Percentiles rank a stretch among this genome's conserved stretches.
These are phyloP conservation scores for Linum usitatissimum DNA, from an alignment of 345 rosid genomes.

Conservation along the genomic window DNA sequence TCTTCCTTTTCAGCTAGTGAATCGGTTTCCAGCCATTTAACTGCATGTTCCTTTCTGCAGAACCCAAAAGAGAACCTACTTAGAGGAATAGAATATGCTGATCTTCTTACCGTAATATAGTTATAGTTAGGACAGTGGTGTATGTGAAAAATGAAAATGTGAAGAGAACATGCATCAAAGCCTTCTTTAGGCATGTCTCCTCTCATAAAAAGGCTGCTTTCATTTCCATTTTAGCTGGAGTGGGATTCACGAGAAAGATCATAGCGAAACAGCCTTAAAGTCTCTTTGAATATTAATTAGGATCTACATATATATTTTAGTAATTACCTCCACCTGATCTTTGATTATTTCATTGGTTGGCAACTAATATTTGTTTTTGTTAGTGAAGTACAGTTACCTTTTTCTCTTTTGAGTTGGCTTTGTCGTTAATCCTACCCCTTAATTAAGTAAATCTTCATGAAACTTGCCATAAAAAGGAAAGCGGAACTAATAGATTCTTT, in stretches of 20 bases:
- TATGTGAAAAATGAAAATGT: no score
- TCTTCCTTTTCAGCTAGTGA: no score
- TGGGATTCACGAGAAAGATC: constrained; percentile 17
- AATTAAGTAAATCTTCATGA: constrained; percentile 9
- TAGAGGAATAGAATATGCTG: not conserved
- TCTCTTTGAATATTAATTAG: no score
- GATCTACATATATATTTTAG: no score
- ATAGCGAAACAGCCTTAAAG: constrained; percentile 25
- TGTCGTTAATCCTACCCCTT: constrained; percentile 7
- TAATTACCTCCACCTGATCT: not conserved
- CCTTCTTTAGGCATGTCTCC: not conserved
- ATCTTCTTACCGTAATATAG: no score
- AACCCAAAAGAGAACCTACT: not conserved
- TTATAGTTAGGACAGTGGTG: not conserved
- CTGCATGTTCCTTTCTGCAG: not conserved
- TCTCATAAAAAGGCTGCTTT: constrained; percentile 19
- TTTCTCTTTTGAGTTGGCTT: constrained; percentile 21
- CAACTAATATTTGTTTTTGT: constrained; percentile 20
- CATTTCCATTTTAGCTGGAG: constrained; percentile 18
- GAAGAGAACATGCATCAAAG: not conserved
- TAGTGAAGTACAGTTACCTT: constrained; percentile 25
- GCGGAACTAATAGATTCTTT: constrained; percentile 11
- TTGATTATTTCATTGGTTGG: constrained; percentile 15
- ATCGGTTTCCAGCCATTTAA: not conserved
- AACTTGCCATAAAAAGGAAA: constrained; percentile 16